A percentile compares a stretch with the other conserved stretches of the same genome.
Evolutionary conservation across 1,284 basidiomycete genomes (phyloP).

Genomic region (Violaceomyces palustris): DNA sequence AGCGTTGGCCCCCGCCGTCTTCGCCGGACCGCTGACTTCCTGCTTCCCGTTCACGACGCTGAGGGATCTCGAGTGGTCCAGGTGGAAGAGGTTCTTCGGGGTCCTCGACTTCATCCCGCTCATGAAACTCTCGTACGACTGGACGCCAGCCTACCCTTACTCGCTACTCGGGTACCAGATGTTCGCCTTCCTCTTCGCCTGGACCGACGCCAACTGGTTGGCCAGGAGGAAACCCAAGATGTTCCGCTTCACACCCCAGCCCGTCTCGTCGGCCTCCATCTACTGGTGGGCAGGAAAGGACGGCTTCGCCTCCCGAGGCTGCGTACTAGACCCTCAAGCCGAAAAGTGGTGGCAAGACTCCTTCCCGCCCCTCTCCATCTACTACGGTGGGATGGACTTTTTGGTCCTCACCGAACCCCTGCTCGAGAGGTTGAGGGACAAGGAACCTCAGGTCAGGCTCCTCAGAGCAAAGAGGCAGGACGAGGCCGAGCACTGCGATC

Average conservation of each 20-base stretch:
- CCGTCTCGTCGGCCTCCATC: constrained; percentile 59
- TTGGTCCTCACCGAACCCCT: constrained; percentile 46
- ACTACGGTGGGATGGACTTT: constrained; percentile 55
- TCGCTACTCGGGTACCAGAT: constrained; percentile 57
- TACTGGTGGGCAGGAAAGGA: constrained; percentile 63
- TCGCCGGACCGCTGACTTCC: constrained; percentile 61
- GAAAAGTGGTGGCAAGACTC: constrained; percentile 59
- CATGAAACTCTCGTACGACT: constrained; percentile 62
- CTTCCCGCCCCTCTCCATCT: constrained; percentile 62
- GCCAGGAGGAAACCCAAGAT: constrained; percentile 60
- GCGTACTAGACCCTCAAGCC: constrained; percentile 58
- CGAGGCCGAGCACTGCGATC: constrained; percentile 56
- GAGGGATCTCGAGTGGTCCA: constrained; percentile 56
- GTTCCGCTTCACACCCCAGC: constrained; percentile 64
- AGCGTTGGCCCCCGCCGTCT: constrained; percentile 63
- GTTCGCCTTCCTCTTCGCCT: constrained; percentile 62
- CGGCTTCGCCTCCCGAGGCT: constrained; percentile 61
- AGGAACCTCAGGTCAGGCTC: constrained; percentile 56
- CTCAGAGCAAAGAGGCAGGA: constrained; percentile 59
- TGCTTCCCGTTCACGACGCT: constrained; percentile 59
- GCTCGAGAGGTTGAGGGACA: constrained; percentile 34
- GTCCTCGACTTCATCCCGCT: constrained; percentile 63
- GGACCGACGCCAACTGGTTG: constrained; percentile 65
- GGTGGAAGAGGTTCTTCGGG: constrained; percentile 61
- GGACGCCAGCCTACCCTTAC: constrained; percentile 57